Evolutionary conservation across 192 early-diverging fungal genomes (phyloP).

Genomic region (Polychytrium aggregatum): DNA sequence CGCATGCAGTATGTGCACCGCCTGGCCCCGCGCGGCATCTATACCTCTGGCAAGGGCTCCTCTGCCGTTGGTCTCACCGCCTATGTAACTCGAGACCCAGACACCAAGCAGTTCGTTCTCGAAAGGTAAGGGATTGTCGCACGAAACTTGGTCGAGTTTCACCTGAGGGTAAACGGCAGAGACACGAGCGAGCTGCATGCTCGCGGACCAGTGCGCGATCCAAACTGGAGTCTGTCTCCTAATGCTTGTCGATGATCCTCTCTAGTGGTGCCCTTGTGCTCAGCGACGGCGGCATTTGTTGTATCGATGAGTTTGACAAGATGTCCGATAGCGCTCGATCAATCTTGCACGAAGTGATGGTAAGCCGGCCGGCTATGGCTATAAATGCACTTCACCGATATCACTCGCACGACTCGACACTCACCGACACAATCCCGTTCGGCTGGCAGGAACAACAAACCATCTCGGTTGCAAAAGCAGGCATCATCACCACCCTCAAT

Average conservation of each 20-base stretch:
- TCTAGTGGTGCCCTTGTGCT: conserved; percentile 90
- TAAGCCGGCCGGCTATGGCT: conserved; percentile 17
- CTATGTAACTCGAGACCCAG: conserved; percentile 88
- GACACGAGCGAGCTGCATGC: too few species aligned
- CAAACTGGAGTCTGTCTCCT: neutral
- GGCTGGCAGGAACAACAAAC: conserved; percentile 84
- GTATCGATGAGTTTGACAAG: conserved; percentile 99
- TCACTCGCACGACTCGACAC: too few species aligned
- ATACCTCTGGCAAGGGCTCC: conserved; percentile 95
- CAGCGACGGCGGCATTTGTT: conserved; percentile 91
- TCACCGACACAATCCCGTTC: too few species aligned
- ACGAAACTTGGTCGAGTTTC: too few species aligned
- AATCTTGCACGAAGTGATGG: conserved; percentile 96
- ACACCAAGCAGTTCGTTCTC: conserved; percentile 86
- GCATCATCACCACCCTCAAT: conserved; percentile 95
- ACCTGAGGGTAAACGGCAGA: too few species aligned
- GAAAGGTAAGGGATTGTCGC: conserved; percentile 74
- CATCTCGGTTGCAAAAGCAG: conserved; percentile 95
- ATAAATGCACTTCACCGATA: too few species aligned
- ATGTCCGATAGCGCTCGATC: conserved; percentile 91
- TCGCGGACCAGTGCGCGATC: too few species aligned
- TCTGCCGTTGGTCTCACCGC: conserved; percentile 94
- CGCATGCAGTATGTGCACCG: conserved; percentile 75
- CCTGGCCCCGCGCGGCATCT: conserved; percentile 88
- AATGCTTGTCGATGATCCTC: too few species aligned